A percentile compares a stretch with the other conserved stretches of the same genome.
These are phyloP conservation scores for Lophium mytilinum DNA, from an alignment of 495 filamentous ascomycete species.

Conservation along the genomic window DNA sequence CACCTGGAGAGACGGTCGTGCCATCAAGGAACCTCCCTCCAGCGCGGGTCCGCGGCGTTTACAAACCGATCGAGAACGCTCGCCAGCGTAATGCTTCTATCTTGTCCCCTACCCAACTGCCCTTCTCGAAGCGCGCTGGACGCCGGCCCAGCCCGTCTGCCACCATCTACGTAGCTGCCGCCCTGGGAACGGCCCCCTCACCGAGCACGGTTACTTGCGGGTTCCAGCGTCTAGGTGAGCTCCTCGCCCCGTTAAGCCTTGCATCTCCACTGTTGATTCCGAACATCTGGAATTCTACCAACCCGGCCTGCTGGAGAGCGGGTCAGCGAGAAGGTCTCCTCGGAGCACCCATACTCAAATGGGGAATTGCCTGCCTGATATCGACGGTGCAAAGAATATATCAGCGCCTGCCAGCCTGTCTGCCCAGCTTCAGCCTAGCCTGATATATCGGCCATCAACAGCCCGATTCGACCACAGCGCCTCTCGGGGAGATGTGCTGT, in stretches of 20 bases:
- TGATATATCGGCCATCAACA: too few species aligned
- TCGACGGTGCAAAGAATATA: too few species aligned
- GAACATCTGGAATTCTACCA: too few species aligned
- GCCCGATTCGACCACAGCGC: too few species aligned
- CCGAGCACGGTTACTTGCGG: not conserved
- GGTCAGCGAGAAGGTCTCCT: too few species aligned
- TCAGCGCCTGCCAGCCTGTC: too few species aligned
- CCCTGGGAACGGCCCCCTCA: not conserved
- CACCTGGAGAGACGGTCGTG: not conserved
- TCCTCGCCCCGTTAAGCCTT: not conserved
- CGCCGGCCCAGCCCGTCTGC: not conserved
- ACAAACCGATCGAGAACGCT: not conserved
- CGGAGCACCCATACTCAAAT: too few species aligned
- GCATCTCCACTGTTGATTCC: too few species aligned
- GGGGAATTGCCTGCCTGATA: too few species aligned
- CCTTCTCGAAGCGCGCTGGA: not conserved
- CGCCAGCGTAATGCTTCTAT: not conserved
- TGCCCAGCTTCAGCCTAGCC: too few species aligned
- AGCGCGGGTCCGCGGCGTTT: not conserved
- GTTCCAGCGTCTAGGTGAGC: not conserved
- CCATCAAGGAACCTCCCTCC: not conserved
- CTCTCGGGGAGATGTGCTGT: too few species aligned
- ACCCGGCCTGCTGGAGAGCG: too few species aligned
- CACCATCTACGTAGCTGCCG: not conserved
- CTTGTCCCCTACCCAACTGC: not conserved